Evolutionary conservation across 768 basidiomycete species (phyloP).

Genomic region (Hygrophoropsis aurantiaca): DNA sequence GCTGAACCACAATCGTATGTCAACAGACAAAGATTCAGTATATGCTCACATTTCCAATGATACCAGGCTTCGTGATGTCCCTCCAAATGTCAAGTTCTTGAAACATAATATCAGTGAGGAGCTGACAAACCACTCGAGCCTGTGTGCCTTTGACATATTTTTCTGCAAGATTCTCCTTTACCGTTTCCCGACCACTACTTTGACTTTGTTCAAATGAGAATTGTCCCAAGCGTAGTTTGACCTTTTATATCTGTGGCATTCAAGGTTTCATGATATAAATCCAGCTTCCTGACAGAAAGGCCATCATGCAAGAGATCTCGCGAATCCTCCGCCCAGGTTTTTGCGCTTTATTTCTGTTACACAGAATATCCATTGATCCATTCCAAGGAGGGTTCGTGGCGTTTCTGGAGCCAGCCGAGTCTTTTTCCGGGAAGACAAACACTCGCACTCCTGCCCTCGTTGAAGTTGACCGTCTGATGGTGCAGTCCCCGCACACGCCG

Average conservation of each 20-base stretch:
- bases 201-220: conserved; percentile 3
- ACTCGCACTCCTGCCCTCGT: not conserved
- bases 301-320: not conserved
- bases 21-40: not conserved
- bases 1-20: not conserved
- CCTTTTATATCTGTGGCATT: not conserved
- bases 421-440: not conserved
- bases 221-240: not conserved
- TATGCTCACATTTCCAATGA: not conserved
- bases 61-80: not conserved
- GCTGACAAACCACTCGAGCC: not conserved
- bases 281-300: not conserved
- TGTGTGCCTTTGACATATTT: not conserved
- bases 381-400: not conserved
- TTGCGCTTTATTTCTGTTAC: not conserved
- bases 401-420: not conserved
- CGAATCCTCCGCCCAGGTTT: not conserved
- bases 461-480: not conserved
- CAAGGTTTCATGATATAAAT: not conserved
- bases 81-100: not conserved
- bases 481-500: not conserved
- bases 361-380: too few species aligned
- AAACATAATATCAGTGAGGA: not conserved
- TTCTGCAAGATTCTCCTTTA: not conserved
- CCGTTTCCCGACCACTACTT: conserved; percentile 3